Percentiles rank a stretch among this genome's conserved stretches.
Conservation (phyloP, 108 stramenopile genomes). For the Cylindrotheca closterium region DNA sequence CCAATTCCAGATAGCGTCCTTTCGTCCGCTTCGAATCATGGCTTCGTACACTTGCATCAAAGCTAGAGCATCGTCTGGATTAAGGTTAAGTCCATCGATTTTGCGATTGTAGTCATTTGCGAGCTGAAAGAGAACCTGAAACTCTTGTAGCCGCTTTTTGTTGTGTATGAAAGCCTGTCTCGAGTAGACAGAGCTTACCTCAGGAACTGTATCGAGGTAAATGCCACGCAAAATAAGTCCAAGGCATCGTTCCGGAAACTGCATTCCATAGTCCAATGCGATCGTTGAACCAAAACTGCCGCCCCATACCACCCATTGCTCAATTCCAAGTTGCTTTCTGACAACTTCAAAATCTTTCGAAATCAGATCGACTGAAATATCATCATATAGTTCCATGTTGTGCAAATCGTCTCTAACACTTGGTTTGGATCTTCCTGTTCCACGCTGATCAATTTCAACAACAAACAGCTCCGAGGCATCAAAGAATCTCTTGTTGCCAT, state of each 20-base stretch:
- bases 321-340: slow-evolving; percentile 39
- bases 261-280: slow-evolving; percentile 40
- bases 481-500: slow-evolving; percentile 39
- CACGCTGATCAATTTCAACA: slow-evolving; percentile 47
- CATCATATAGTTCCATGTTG: slow-evolving; percentile 36
- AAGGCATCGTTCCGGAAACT: slow-evolving; percentile 39
- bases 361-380: slow-evolving; percentile 38
- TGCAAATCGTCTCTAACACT: slow-evolving; percentile 34
- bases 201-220: slow-evolving; percentile 39
- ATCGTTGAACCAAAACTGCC: slow-evolving; percentile 58
- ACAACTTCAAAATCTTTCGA: slow-evolving; percentile 52
- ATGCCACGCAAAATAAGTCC: slow-evolving; percentile 59
- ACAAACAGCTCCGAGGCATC: slow-evolving; percentile 27
- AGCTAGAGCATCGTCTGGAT: slow-evolving; percentile 25
- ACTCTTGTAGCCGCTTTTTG: slow-evolving; percentile 12
- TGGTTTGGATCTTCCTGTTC: slow-evolving; percentile 41
- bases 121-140: slow-evolving; percentile 21
- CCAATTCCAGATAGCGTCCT: slow-evolving; percentile 38
- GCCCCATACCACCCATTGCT: slow-evolving; percentile 64
- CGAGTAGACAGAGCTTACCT: slow-evolving; percentile 30
- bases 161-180: slow-evolving; percentile 20
- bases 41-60: slow-evolving; percentile 27
- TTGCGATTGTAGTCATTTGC: slow-evolving; percentile 9
- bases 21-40: slow-evolving; percentile 34
- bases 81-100: background rate